Evolutionary conservation across 768 basidiomycete genomes (phyloP).

Genomic region (Crepidotus variabilis): DNA sequence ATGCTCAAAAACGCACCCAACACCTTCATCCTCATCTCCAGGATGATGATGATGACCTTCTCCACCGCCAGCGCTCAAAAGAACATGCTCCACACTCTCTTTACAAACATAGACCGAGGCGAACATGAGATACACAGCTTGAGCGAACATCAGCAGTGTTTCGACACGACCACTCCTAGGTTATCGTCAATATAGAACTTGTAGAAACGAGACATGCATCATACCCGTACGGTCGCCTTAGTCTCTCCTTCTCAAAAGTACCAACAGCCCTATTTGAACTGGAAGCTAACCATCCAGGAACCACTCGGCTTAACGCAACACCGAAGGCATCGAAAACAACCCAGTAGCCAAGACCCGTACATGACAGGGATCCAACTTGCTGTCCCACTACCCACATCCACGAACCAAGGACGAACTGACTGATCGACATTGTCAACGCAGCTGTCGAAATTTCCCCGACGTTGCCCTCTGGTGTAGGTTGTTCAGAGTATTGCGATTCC

Average conservation of each 20-base stretch:
- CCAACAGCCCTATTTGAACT: slow-evolving; percentile 11
- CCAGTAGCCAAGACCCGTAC: slow-evolving; percentile 94
- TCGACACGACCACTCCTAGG: slow-evolving; percentile 61
- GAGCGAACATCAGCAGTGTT: slow-evolving; percentile 78
- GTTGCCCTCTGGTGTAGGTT: neutral
- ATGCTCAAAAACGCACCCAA: slow-evolving; percentile 27
- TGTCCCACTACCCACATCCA: slow-evolving; percentile 90
- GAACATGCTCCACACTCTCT: slow-evolving; percentile 90
- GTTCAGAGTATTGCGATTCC: neutral
- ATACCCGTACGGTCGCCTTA: slow-evolving; percentile 53
- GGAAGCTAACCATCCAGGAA: slow-evolving; percentile 39
- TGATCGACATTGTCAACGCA: slow-evolving; percentile 23
- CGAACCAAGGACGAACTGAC: slow-evolving; percentile 64
- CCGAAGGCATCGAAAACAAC: slow-evolving; percentile 94
- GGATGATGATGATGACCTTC: slow-evolving; percentile 62
- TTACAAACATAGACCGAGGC: slow-evolving; percentile 95
- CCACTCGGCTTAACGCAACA: slow-evolving; percentile 47
- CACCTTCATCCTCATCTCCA: slow-evolving; percentile 50
- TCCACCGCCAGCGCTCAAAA: slow-evolving; percentile 57
- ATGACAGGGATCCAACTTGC: slow-evolving; percentile 77
- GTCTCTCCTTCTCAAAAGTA: slow-evolving; percentile 21
- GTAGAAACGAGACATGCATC: slow-evolving; percentile 15
- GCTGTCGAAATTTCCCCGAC: slow-evolving; percentile 5
- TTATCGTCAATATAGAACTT: neutral
- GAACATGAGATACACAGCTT: slow-evolving; percentile 92